A percentile compares a stretch with the other conserved stretches of the same genome.
Evolutionary conservation across 495 filamentous ascomycete species (phyloP).

Genomic region (Lichenothelia convexa): DNA sequence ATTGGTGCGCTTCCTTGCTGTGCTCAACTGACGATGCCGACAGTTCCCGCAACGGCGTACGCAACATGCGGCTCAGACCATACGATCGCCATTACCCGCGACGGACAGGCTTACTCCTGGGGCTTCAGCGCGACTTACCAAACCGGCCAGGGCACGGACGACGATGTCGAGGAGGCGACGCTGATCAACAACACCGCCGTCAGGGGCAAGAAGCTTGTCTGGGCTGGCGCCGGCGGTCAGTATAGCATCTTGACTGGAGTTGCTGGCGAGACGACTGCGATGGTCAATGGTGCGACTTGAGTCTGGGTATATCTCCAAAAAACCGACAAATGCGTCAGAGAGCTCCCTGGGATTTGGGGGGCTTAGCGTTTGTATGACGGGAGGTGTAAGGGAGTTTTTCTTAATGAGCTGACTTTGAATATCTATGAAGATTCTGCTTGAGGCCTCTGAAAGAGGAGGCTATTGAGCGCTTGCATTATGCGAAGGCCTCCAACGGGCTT

Average conservation of each 20-base stretch:
- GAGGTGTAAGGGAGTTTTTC: too few relatives aligned
- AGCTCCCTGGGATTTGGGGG: too few relatives aligned
- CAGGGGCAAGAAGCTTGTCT: constrained; percentile 35
- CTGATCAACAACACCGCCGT: constrained; percentile 45
- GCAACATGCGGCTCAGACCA: constrained; percentile 38
- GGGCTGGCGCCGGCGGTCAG: constrained; percentile 44
- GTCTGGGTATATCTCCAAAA: too few relatives aligned
- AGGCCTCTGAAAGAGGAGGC: too few relatives aligned
- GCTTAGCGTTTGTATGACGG: too few relatives aligned
- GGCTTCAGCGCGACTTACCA: constrained; percentile 50
- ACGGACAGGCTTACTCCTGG: constrained; percentile 49
- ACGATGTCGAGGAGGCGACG: constrained; percentile 39
- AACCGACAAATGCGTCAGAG: too few relatives aligned
- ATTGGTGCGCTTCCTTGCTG: too few relatives aligned
- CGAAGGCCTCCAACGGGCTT: too few relatives aligned
- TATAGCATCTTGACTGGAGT: constrained; percentile 39
- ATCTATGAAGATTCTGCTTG: too few relatives aligned
- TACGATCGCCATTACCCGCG: constrained; percentile 36
- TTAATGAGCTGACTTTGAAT: too few relatives aligned
- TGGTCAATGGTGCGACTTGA: not conserved
- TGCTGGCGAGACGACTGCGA: constrained; percentile 3
- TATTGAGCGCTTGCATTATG: too few relatives aligned
- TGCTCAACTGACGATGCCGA: constrained; percentile 1
- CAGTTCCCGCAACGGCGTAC: constrained; percentile 25
- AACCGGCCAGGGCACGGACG: constrained; percentile 41